A percentile compares a stretch with the other conserved stretches of the same genome.
These are phyloP conservation scores for Backusella liffmaniae DNA, from an alignment of 192 early-diverging fungal genomes.

Conservation along the genomic window DNA sequence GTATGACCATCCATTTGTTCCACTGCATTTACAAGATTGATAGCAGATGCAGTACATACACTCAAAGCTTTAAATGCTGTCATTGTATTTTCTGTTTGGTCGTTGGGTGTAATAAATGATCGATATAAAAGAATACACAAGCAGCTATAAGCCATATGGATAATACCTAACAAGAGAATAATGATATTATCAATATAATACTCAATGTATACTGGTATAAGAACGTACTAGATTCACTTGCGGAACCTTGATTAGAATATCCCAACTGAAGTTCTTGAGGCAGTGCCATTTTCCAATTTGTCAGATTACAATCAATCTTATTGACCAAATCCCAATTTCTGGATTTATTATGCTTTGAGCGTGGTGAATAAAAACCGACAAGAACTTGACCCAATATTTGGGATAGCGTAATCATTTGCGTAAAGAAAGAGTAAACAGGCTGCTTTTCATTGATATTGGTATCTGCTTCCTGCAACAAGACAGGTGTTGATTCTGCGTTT, in stretches of 20 bases:
- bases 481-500: not conserved
- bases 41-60: constrained; percentile 28
- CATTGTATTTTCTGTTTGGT: not conserved
- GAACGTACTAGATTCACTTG: not conserved
- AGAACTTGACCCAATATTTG: constrained; percentile 36
- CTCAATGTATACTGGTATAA: too few relatives aligned
- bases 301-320: constrained; percentile 25
- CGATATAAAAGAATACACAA: constrained; percentile 30
- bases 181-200: not conserved
- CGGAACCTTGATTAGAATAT: not conserved
- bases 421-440: constrained; percentile 21
- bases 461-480: constrained; percentile 5
- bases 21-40: constrained; percentile 21
- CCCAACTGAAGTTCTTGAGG: not conserved
- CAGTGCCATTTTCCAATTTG: constrained; percentile 27
- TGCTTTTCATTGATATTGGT: not conserved
- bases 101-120: constrained; percentile 22
- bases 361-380: constrained; percentile 27
- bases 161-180: not conserved
- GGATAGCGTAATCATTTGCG: constrained; percentile 17
- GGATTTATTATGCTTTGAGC: not conserved
- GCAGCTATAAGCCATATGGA: constrained; percentile 25
- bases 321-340: constrained; percentile 12
- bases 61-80: constrained; percentile 18
- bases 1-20: constrained; percentile 11